phyloP scores from a whole-genome alignment of 1,284 basidiomycete genomes.

The Apiotrichum gracile region DNA sequence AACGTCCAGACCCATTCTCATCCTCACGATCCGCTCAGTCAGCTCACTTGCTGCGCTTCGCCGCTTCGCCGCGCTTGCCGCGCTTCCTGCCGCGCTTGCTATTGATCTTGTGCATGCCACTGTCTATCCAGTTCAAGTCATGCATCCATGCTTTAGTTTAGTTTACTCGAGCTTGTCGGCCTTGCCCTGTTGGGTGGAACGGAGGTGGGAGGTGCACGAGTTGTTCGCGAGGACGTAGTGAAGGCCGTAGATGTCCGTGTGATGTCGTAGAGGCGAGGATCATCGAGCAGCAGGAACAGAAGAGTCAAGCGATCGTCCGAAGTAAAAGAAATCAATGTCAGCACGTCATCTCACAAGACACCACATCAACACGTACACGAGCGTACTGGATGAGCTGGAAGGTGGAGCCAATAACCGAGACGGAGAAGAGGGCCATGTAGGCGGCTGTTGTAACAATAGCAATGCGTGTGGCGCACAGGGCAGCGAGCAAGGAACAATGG shows the following conservation, averaged over 20 bases:
- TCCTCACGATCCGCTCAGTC: no score
- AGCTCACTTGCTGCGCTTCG: no score
- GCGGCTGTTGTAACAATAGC: conserved; percentile 23
- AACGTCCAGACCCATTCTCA: no score
- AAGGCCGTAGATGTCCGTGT: no score
- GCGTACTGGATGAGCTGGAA: conserved; percentile 43
- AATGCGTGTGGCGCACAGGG: neutral
- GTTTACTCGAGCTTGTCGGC: conserved; percentile 3
- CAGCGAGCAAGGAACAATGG: no score
- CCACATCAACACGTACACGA: conserved; percentile 25
- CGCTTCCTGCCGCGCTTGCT: no score
- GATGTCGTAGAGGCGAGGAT: no score
- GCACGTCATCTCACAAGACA: neutral
- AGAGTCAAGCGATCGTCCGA: neutral
- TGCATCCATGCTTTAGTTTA: neutral
- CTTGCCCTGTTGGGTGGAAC: conserved; percentile 12
- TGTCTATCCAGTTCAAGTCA: neutral
- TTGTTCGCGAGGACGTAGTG: no score
- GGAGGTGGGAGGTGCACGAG: no score
- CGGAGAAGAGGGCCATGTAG: conserved; percentile 40
- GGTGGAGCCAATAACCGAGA: conserved; percentile 31
- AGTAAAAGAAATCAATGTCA: conserved; percentile 2
- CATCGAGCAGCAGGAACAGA: no score
- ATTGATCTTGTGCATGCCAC: neutral
- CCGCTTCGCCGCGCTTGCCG: no score